Percentiles rank a stretch among this genome's conserved stretches.
phyloP scores from a whole-genome alignment of 495 filamentous ascomycete species.

The Letharia columbiana region DNA sequence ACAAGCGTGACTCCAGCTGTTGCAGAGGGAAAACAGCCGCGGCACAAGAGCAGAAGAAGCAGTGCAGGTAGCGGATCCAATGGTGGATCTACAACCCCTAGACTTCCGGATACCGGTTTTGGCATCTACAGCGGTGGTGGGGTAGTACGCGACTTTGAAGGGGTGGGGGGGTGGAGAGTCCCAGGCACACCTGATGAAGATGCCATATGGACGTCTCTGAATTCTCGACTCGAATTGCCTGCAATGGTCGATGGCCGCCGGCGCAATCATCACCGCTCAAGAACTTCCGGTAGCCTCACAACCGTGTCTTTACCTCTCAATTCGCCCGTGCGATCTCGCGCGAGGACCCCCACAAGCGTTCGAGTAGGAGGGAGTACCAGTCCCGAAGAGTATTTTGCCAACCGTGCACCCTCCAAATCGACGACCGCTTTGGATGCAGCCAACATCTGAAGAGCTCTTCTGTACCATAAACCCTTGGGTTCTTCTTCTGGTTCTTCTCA shows the following conservation, averaged over 20 bases:
- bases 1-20: constrained; percentile 30
- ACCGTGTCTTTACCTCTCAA: constrained; percentile 10
- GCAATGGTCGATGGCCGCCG: constrained; percentile 14
- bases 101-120: constrained; percentile 17
- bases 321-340: constrained; percentile 11
- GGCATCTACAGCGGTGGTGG: constrained; percentile 32
- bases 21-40: constrained; percentile 29
- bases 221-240: constrained; percentile 62
- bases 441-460: constrained; percentile 20
- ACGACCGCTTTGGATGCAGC: constrained; percentile 20
- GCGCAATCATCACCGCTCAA: constrained; percentile 23
- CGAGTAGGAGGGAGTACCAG: constrained; percentile 8
- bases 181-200: constrained; percentile 45
- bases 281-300: constrained; percentile 20
- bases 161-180: constrained; percentile 64
- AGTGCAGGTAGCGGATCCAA: constrained; percentile 18
- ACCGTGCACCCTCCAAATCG: constrained; percentile 16
- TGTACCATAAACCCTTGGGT: constrained; percentile 15
- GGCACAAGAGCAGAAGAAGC: constrained; percentile 21
- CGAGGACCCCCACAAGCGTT: constrained; percentile 8
- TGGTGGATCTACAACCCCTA: constrained; percentile 18
- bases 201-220: constrained; percentile 62
- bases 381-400: constrained; percentile 21
- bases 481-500: constrained; percentile 18
- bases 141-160: constrained; percentile 67